Base-by-base conservation (phyloP, 495 filamentous ascomycete genomes). In the Staphylotrichum longicolle region DNA sequence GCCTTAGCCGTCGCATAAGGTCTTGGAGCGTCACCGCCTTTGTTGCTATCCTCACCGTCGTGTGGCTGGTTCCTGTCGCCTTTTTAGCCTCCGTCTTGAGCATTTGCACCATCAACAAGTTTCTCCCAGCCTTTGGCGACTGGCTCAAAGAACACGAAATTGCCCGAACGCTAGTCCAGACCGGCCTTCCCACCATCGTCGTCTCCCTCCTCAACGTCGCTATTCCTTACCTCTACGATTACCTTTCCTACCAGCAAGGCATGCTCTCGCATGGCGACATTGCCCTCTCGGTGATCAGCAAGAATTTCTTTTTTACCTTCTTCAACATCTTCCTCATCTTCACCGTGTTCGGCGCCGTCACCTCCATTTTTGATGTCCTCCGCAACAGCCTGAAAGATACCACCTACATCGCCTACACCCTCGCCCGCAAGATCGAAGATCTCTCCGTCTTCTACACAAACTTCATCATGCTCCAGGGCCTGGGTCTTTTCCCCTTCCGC, bases 231-330 rank as follows among this genome's bases (percentile, higher is more conserved):
- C 75, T 99, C 11, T 99, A 99, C 77, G 93, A 93, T 64, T 97
- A 87, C 81, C 83, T 98, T 27, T 91, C 93, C 1, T 89, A 88
- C 69, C 79, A 83, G 33, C 94, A 99, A 79, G 94, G 94, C 60
- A 92, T 96, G 88, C 88, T 94, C 55, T 97, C 94, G 1, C 90
- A 90, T 65, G 90, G 88, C 32, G 95, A 99, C 60, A 85, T 98
- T n/a, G 95, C 97, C 68, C 82, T 98, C 9, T 97, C 93, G 7
- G 79, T 91, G 45, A 92, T 98, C 70, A 96, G 91, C 59, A 99
- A 99, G 79, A 99, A 97, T 70, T 99, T 97, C 76, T 97, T 97
- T 82, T 99, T 98, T 75, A 91, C 89, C 39, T 99, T 99, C 78
- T 97, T 98, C 84, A 99, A 99, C 76, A 86, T 97, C 30, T 99